These are phyloP conservation scores for Mortierella sp. DNA, from an alignment of 371 early-diverging fungal genomes.

Conservation along the genomic window DNA sequence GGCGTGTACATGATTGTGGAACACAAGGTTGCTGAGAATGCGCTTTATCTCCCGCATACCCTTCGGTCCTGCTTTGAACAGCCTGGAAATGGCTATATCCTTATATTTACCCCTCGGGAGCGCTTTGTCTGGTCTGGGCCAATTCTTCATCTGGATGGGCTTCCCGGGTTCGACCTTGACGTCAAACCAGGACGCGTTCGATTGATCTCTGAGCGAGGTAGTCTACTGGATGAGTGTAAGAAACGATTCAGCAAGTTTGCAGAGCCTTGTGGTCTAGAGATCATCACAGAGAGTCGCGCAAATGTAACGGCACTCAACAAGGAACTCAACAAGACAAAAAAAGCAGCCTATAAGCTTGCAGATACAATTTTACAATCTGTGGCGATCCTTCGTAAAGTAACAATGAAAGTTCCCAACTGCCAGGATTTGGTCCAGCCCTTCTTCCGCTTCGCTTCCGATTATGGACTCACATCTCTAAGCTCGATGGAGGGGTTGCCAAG, in stretches of 20 bases:
- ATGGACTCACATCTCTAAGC: slow-evolving; percentile 77
- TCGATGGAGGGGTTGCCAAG: slow-evolving; percentile 71
- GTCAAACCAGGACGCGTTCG: slow-evolving; percentile 74
- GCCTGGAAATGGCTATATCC: slow-evolving; percentile 61
- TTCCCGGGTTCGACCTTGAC: slow-evolving; percentile 63
- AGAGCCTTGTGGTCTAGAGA: slow-evolving; percentile 62
- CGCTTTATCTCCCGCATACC: slow-evolving; percentile 37
- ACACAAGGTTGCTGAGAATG: slow-evolving; percentile 47
- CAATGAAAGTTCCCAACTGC: slow-evolving; percentile 67
- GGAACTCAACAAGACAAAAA: slow-evolving; percentile 72
- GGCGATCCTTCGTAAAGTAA: slow-evolving; percentile 64
- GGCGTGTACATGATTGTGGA: slow-evolving; percentile 74
- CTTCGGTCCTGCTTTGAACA: slow-evolving; percentile 52
- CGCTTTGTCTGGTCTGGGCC: slow-evolving; percentile 73
- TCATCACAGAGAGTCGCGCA: slow-evolving; percentile 70
- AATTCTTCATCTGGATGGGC: slow-evolving; percentile 56
- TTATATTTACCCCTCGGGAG: slow-evolving; percentile 70
- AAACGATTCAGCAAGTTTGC: slow-evolving; percentile 64
- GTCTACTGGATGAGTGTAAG: slow-evolving; percentile 62
- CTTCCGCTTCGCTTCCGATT: slow-evolving; percentile 87
- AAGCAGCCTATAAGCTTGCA: slow-evolving; percentile 70
- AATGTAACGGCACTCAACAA: slow-evolving; percentile 71
- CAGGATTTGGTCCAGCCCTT: slow-evolving; percentile 86
- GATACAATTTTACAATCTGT: slow-evolving; percentile 70
- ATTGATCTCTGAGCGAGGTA: slow-evolving; percentile 73